Evolutionary conservation across 441 rosid species (phyloP).

Genomic region (Viola pubescens): DNA sequence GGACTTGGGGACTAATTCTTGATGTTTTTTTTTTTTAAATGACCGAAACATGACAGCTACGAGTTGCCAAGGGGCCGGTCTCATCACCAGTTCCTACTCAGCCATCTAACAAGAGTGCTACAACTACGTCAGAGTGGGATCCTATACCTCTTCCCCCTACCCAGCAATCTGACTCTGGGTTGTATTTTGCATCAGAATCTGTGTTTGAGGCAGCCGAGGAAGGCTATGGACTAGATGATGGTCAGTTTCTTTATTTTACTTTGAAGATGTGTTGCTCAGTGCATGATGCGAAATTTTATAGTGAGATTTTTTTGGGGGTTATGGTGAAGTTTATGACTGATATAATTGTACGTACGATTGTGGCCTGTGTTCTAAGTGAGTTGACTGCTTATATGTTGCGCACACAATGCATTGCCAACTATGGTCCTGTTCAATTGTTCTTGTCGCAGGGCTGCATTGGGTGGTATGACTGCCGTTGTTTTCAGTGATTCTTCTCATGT

Average conservation of each 20-base stretch:
- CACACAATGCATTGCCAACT: too few species aligned
- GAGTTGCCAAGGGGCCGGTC: constrained; percentile 43
- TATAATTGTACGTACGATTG: too few species aligned
- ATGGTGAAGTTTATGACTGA: too few species aligned
- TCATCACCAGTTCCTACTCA: constrained; percentile 31
- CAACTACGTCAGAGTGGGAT: constrained; percentile 45
- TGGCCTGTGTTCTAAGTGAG: too few species aligned
- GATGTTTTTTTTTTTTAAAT: neutral
- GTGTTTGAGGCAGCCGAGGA: constrained; percentile 42
- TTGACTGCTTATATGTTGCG: too few species aligned
- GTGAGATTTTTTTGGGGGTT: neutral
- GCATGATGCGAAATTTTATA: neutral
- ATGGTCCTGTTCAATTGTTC: too few species aligned
- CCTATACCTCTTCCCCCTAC: constrained; percentile 25
- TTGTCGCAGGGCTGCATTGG: too few species aligned
- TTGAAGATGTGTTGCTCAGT: neutral
- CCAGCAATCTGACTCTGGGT: constrained; percentile 32
- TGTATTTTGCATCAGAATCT: constrained; percentile 35
- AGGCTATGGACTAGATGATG: constrained; percentile 40
- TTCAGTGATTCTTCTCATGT: too few species aligned
- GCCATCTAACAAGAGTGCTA: constrained; percentile 28
- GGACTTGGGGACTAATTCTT: constrained; percentile 7
- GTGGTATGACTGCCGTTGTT: too few species aligned
- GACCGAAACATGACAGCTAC: constrained; percentile 30
- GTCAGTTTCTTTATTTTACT: constrained; percentile 22